These are phyloP conservation scores for Nepenthes gracilis DNA, from an alignment of 148 eudicot species.

Conservation along the genomic window DNA sequence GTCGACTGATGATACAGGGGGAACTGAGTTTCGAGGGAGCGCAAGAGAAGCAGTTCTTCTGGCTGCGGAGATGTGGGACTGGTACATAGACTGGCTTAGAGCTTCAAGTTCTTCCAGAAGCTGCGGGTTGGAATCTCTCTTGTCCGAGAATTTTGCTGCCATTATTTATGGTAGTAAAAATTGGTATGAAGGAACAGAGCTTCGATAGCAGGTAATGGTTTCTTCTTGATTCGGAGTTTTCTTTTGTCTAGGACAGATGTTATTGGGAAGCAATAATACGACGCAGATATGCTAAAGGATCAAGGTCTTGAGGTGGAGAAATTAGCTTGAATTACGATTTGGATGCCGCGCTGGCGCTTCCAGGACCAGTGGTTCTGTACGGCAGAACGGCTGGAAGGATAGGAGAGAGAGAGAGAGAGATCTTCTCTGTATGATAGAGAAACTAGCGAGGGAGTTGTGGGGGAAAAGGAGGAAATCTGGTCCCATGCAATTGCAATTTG, in stretches of 20 bases:
- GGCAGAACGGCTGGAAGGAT: slow-evolving; percentile 26
- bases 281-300: slow-evolving; percentile 1
- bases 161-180: slow-evolving; percentile 7
- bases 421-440: too few species aligned
- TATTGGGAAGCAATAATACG: slow-evolving; percentile 6
- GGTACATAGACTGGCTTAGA: slow-evolving; percentile 62
- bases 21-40: slow-evolving; percentile 51
- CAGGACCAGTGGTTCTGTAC: slow-evolving; percentile 36
- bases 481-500: too few species aligned
- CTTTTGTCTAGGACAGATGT: not conserved
- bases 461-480: too few species aligned
- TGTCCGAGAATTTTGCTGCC: slow-evolving; percentile 22
- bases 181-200: not conserved
- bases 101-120: slow-evolving; percentile 74
- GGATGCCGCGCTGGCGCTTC: slow-evolving; percentile 27
- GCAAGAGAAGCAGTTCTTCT: slow-evolving; percentile 74
- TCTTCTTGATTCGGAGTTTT: not conserved
- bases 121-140: slow-evolving; percentile 50
- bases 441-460: too few species aligned
- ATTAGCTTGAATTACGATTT: slow-evolving; percentile 26
- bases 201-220: not conserved
- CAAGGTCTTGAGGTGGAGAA: slow-evolving; percentile 32
- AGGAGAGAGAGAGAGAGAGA: slow-evolving; percentile 8
- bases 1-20: slow-evolving; percentile 34
- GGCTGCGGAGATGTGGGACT: slow-evolving; percentile 32